phyloP scores from a whole-genome alignment of 805 yeast species.

The Candida pseudofarinosa region DNA sequence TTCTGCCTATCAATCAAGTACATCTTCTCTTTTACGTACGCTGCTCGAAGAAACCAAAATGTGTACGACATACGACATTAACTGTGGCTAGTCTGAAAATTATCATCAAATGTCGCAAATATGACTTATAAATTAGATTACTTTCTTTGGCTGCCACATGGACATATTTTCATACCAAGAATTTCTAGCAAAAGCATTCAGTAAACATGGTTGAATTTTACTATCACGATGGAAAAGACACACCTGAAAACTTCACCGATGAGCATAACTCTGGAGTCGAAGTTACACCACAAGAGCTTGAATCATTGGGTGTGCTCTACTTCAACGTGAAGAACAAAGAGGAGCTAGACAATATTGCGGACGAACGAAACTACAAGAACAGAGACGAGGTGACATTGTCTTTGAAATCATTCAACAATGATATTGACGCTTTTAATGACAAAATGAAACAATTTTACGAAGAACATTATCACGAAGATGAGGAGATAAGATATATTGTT shows the following conservation, averaged over 20 bases:
- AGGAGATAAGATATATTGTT: slow-evolving; percentile 84
- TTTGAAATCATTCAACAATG: slow-evolving; percentile 58
- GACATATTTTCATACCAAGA: too few species aligned
- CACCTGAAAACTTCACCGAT: slow-evolving; percentile 55
- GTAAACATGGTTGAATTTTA: slow-evolving; percentile 41
- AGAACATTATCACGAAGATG: slow-evolving; percentile 95
- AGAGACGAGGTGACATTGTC: slow-evolving; percentile 68
- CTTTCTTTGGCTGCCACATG: neutral
- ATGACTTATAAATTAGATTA: neutral
- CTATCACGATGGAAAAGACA: slow-evolving; percentile 59
- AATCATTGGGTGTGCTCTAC: slow-evolving; percentile 66
- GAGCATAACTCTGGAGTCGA: slow-evolving; percentile 67
- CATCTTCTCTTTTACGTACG: too few species aligned
- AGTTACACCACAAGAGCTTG: slow-evolving; percentile 49
- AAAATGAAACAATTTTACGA: slow-evolving; percentile 69
- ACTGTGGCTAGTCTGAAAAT: neutral
- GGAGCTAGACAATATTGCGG: slow-evolving; percentile 64
- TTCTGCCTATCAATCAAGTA: too few species aligned
- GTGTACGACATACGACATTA: neutral
- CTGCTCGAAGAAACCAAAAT: neutral
- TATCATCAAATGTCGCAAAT: neutral
- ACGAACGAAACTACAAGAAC: slow-evolving; percentile 69
- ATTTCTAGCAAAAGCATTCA: too few species aligned
- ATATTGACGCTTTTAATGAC: slow-evolving; percentile 47
- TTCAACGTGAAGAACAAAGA: slow-evolving; percentile 45